These are phyloP conservation scores for Rhodotorula sphaerocarpa DNA, from an alignment of 768 basidiomycete genomes.

Conservation along the genomic window DNA sequence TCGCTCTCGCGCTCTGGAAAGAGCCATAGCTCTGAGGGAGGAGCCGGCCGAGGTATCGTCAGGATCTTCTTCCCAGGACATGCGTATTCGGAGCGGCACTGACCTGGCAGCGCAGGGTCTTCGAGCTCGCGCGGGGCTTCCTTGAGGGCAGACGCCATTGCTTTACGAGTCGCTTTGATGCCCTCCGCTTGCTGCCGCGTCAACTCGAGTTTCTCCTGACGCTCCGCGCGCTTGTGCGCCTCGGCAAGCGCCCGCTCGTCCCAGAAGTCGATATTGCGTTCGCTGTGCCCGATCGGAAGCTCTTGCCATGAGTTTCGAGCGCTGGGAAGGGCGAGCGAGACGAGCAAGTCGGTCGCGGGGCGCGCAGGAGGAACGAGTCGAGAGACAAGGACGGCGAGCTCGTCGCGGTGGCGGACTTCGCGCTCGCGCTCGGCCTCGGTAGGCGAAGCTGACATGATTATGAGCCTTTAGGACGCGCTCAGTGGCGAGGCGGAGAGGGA, in stretches of 20 bases:
- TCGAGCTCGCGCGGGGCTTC: too few relatives aligned
- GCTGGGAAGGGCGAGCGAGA: neutral
- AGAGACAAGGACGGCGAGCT: neutral
- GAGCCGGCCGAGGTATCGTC: conserved; percentile 20
- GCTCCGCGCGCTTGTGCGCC: neutral
- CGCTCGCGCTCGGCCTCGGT: neutral
- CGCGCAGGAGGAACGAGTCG: conserved; percentile 6
- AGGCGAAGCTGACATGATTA: neutral
- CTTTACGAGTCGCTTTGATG: too few relatives aligned
- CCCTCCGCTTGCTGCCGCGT: too few relatives aligned
- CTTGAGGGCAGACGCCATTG: too few relatives aligned
- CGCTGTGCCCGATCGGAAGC: neutral
- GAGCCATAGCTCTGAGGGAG: neutral
- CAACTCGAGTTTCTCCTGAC: neutral
- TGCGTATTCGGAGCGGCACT: conserved; percentile 48
- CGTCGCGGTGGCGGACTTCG: neutral
- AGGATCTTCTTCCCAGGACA: neutral
- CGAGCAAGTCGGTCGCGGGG: neutral
- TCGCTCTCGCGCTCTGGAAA: neutral
- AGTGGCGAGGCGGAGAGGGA: too few relatives aligned
- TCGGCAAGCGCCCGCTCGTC: neutral
- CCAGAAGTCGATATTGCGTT: conserved; percentile 16
- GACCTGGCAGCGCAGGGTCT: neutral
- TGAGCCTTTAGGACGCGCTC: conserved; percentile 64
- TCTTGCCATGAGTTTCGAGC: neutral